phyloP scores from a whole-genome alignment of 2,329 filamentous ascomycete species.

The Calonectria ilicicola region DNA sequence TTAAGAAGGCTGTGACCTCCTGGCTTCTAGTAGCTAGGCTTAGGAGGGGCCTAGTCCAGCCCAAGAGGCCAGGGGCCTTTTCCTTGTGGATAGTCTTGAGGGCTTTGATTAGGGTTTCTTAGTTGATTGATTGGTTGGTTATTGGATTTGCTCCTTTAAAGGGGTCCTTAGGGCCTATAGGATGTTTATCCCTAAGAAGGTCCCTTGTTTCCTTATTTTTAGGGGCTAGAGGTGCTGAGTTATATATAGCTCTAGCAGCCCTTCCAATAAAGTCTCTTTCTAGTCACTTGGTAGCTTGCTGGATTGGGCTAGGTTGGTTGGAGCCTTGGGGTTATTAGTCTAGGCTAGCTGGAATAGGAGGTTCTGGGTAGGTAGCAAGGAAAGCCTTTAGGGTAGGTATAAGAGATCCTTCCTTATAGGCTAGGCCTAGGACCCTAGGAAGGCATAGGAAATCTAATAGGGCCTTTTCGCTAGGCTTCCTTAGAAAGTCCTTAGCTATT shows the following conservation, averaged over 20 bases:
- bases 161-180: background rate
- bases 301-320: background rate
- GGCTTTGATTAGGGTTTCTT: background rate
- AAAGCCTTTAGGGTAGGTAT: background rate
- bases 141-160: background rate
- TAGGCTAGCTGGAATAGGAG: background rate
- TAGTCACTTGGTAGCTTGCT: background rate
- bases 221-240: background rate
- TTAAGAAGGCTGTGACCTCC: too few species aligned
- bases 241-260: background rate
- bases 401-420: background rate
- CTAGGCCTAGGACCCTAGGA: background rate
- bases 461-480: background rate
- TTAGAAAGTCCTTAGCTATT: background rate
- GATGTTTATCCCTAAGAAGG: background rate
- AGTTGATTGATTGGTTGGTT: background rate
- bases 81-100: too few species aligned
- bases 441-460: background rate
- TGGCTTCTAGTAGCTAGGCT: too few species aligned
- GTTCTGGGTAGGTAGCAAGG: background rate
- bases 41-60: too few species aligned
- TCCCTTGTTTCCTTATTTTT: background rate
- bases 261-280: background rate
- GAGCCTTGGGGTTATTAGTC: background rate
- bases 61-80: too few species aligned